A percentile compares a stretch with the other conserved stretches of the same genome.
Evolutionary conservation across 179 eudicot species (phyloP).

Genomic region (Heliamphora pulchella): DNA sequence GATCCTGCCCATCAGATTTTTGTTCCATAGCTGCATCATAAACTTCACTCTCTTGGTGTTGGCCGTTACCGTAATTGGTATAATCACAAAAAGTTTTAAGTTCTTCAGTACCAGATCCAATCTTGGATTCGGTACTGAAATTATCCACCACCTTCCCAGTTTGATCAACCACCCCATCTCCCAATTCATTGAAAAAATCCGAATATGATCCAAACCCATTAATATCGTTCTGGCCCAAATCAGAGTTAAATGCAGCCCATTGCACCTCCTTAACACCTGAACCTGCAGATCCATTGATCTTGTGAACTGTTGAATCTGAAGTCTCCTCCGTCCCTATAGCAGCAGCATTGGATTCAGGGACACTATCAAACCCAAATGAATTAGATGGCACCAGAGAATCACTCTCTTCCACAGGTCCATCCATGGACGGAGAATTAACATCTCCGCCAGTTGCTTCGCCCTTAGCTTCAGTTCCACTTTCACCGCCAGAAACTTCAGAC

Average conservation of each 20-base stretch:
- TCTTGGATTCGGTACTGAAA: conserved; percentile 20
- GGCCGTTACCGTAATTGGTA: conserved; percentile 21
- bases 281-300: conserved; percentile 31
- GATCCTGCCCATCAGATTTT: conserved; percentile 32
- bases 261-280: conserved; percentile 73
- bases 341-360: conserved; percentile 26
- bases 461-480: conserved; percentile 6
- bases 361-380: conserved; percentile 18
- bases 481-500: conserved; percentile 19
- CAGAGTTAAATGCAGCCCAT: conserved; percentile 59
- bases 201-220: conserved; percentile 56
- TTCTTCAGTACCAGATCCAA: conserved; percentile 28
- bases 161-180: conserved; percentile 29
- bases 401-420: conserved; percentile 18
- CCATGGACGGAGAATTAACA: not conserved
- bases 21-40: conserved; percentile 27
- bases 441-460: not conserved
- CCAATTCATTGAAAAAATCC: conserved; percentile 62
- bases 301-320: conserved; percentile 24
- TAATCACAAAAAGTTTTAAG: conserved; percentile 20
- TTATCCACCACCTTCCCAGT: conserved; percentile 16
- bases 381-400: not conserved
- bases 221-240: conserved; percentile 30
- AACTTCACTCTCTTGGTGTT: conserved; percentile 30
- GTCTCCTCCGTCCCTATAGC: conserved; percentile 21